These are phyloP conservation scores for Eimeria maxima DNA, from an alignment of 169 alveolate species.

Conservation along the genomic window DNA sequence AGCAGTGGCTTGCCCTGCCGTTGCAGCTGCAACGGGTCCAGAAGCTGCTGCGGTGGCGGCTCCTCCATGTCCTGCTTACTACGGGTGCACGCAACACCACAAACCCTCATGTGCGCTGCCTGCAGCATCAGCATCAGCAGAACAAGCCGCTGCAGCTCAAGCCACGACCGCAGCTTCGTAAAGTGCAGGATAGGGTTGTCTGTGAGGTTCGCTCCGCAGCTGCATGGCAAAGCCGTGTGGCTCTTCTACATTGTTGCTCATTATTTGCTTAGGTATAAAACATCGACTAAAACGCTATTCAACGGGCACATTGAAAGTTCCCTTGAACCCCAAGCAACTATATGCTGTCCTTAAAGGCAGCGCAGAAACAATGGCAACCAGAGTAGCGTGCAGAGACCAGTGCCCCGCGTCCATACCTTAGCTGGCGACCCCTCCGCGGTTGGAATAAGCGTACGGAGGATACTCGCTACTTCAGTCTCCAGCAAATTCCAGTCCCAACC, in stretches of 20 bases:
- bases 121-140: constrained; percentile 32
- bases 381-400: background rate
- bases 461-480: constrained; percentile 46
- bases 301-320: background rate
- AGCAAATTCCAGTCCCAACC: constrained; percentile 66
- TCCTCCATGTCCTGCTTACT: background rate
- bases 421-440: constrained; percentile 68
- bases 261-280: background rate
- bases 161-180: background rate
- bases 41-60: constrained; percentile 4
- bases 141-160: background rate
- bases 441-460: constrained; percentile 41
- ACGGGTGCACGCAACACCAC: constrained; percentile 37
- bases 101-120: constrained; percentile 57
- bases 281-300: background rate
- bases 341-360: background rate
- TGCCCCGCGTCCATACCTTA: background rate
- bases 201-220: background rate
- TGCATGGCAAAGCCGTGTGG: background rate
- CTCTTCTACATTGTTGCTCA: background rate
- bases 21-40: constrained; percentile 38
- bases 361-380: background rate
- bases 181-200: background rate
- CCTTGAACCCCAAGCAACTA: background rate
- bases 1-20: constrained; percentile 17